Conservation (phyloP, 2,329 filamentous ascomycete genomes). For the Fusarium sp. region DNA sequence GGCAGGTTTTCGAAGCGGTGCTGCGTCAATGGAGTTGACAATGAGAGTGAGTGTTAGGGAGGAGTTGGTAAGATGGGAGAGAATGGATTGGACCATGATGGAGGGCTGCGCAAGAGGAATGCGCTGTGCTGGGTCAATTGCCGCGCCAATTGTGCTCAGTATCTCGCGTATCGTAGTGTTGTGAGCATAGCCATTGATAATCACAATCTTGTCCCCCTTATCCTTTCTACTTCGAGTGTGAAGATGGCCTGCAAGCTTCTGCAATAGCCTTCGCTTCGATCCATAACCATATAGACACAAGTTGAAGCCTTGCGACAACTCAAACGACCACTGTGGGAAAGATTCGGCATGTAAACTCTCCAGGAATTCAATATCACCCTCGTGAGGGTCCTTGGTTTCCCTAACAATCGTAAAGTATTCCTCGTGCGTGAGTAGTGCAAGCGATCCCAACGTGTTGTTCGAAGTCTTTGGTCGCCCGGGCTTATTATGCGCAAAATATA, state of each 20-base stretch:
- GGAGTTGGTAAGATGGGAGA: conserved; percentile 68
- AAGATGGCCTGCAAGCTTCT: conserved; percentile 82
- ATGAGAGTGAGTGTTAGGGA: conserved; percentile 73
- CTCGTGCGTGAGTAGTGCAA: conserved; percentile 87
- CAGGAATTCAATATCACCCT: conserved; percentile 78
- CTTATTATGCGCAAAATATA: conserved; percentile 94
- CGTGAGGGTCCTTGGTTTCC: conserved; percentile 77
- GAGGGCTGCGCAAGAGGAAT: conserved; percentile 74
- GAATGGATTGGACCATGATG: conserved; percentile 77
- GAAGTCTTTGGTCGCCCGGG: conserved; percentile 87
- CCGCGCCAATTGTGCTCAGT: conserved; percentile 76
- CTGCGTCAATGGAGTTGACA: conserved; percentile 89
- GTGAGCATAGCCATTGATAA: conserved; percentile 88
- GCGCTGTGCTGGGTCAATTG: conserved; percentile 68
- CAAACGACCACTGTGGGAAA: conserved; percentile 94
- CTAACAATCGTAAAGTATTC: conserved; percentile 84
- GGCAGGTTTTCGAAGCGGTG: conserved; percentile 78
- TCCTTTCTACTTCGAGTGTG: conserved; percentile 54
- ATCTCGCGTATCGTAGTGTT: conserved; percentile 78
- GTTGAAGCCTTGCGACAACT: conserved; percentile 88
- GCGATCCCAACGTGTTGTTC: conserved; percentile 82
- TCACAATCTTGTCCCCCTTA: conserved; percentile 71
- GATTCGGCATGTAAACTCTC: conserved; percentile 82
- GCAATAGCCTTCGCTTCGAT: conserved; percentile 84
- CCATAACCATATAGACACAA: conserved; percentile 94